A percentile compares a stretch with the other conserved stretches of the same genome.
Conservation (phyloP, 176 grass and related monocot genomes). For the Juncus effusus region DNA sequence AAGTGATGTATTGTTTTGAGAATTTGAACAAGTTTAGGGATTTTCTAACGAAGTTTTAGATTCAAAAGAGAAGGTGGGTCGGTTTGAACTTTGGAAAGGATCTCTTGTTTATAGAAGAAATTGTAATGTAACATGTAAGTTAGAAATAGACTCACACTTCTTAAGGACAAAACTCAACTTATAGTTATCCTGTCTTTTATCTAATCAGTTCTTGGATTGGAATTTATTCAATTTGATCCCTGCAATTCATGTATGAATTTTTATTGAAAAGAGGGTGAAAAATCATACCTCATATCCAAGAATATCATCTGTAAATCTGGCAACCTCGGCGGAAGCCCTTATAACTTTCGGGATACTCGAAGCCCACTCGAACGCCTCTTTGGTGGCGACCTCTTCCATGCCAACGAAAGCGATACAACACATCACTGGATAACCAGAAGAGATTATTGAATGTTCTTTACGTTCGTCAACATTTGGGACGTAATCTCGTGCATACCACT, state of each 20-base stretch:
- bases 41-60: too few species aligned
- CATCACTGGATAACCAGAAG: neutral
- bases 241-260: neutral
- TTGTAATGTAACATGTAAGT: too few species aligned
- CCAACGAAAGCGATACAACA: constrained; percentile 20
- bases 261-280: neutral
- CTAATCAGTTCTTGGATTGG: constrained; percentile 21
- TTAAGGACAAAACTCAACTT: too few species aligned
- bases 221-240: neutral
- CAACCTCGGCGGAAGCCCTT: neutral
- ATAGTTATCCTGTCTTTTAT: neutral
- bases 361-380: constrained; percentile 40
- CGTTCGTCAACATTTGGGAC: constrained; percentile 29
- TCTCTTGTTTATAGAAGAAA: neutral
- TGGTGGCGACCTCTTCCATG: constrained; percentile 40
- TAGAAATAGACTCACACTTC: neutral
- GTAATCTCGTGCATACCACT: constrained; percentile 32
- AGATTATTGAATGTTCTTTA: constrained; percentile 12
- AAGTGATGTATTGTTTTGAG: too few species aligned
- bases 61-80: too few species aligned
- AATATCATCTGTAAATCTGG: constrained; percentile 41
- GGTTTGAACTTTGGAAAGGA: neutral
- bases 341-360: neutral
- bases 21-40: too few species aligned
- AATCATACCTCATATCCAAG: constrained; percentile 20